Conservation (phyloP, 176 grass and related monocot species). For the sorghum (Sorghum bicolor) region Sorghum_bicolor_NCBIv3 NC_012879.2:12020501-12021000, state of each 20-base stretch:
- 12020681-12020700: background rate
- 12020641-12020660: background rate
- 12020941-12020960: slow-evolving; percentile 77
- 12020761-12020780: background rate
- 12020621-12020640: slow-evolving; percentile 8
- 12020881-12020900: slow-evolving; percentile 4
- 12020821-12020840: slow-evolving; percentile 1
- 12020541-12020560: background rate
- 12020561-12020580: background rate
- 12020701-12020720: background rate
- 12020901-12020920: slow-evolving; percentile 57
- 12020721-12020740: slow-evolving; percentile 14
- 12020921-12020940: slow-evolving; percentile 94
- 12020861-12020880: slow-evolving; percentile 15
- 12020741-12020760: background rate
- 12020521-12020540: background rate
- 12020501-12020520: slow-evolving; percentile 14
- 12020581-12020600: background rate
- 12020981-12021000: slow-evolving; percentile 81
- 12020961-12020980: slow-evolving; percentile 72
- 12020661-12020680: slow-evolving; percentile 7
- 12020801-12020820: slow-evolving; percentile 5
- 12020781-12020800: background rate
- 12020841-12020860: background rate
- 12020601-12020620: background rate